A percentile compares a stretch with the other conserved stretches of the same genome.
Evolutionary conservation across 1,139 yeast species (phyloP).

Genomic region (Chernovozyma aurita): DNA sequence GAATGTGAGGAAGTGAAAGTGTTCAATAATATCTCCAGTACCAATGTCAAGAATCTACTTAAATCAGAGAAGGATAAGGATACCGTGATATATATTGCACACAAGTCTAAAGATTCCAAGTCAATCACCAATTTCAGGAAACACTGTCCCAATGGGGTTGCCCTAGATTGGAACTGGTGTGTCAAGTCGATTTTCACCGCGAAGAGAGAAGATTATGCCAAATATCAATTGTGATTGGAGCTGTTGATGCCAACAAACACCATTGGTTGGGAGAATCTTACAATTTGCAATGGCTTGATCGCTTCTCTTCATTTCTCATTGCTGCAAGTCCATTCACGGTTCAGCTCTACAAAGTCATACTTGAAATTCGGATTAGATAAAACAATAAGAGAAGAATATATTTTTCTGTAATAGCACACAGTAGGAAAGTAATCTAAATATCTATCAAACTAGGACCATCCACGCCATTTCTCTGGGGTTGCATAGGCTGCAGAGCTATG

Average conservation of each 20-base stretch:
- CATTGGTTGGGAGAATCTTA: too few species aligned
- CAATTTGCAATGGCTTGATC: too few species aligned
- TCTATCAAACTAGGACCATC: conserved; percentile 50
- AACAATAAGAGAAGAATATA: not conserved
- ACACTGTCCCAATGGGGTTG: conserved; percentile 22
- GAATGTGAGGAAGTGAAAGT: conserved; percentile 45
- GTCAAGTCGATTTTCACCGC: conserved; percentile 54
- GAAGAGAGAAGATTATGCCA: conserved; percentile 24
- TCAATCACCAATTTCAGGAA: conserved; percentile 37
- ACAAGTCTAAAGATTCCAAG: conserved; percentile 42
- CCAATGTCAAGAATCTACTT: conserved; percentile 10
- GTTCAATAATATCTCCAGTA: conserved; percentile 19
- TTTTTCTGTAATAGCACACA: not conserved
- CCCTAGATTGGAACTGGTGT: conserved; percentile 70
- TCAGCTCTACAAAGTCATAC: too few species aligned
- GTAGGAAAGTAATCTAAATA: conserved; percentile 19
- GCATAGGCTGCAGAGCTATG: conserved; percentile 30
- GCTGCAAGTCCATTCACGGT: too few species aligned
- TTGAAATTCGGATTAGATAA: not conserved
- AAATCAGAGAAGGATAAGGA: conserved; percentile 17
- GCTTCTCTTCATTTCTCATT: too few species aligned
- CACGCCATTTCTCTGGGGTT: conserved; percentile 22
- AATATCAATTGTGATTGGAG: conserved; percentile 19
- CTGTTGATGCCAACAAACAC: too few species aligned
- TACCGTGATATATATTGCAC: conserved; percentile 27